Evolutionary conservation across 140 eudicot species (phyloP).

Genomic region (Senecio squalidus): DNA sequence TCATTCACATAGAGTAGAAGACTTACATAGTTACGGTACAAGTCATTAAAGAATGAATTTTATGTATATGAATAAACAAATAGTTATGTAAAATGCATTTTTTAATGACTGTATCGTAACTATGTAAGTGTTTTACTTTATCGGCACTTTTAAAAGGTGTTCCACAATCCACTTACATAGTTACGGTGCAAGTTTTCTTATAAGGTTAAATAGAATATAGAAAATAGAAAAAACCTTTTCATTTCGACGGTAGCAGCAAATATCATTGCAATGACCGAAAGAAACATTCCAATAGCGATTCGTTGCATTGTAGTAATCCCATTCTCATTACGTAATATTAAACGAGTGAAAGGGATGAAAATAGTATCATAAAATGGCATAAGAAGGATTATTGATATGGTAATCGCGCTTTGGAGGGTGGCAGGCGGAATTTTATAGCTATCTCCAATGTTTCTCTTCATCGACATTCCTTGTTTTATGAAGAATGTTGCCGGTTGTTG

Average conservation of each 20-base stretch:
- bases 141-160: too few relatives aligned
- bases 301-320: constrained; percentile 80
- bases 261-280: constrained; percentile 83
- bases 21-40: too few relatives aligned
- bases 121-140: too few relatives aligned
- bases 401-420: constrained; percentile 85
- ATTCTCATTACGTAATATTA: constrained; percentile 51
- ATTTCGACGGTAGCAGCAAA: constrained; percentile 73
- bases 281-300: constrained; percentile 86
- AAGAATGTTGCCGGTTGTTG: constrained; percentile 91
- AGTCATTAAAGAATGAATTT: too few relatives aligned
- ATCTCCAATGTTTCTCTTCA: constrained; percentile 75
- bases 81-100: too few relatives aligned
- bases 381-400: constrained; percentile 68
- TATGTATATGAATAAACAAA: too few relatives aligned
- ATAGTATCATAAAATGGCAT: constrained; percentile 80
- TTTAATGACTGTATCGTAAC: too few relatives aligned
- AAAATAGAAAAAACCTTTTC: constrained; percentile 32
- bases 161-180: too few relatives aligned
- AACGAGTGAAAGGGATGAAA: constrained; percentile 59
- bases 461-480: constrained; percentile 94
- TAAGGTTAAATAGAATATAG: too few relatives aligned
- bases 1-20: too few relatives aligned
- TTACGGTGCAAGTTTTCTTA: too few relatives aligned
- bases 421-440: constrained; percentile 92